Conservation (phyloP, 495 filamentous ascomycete species). For the Penicillium canariense region DNA sequence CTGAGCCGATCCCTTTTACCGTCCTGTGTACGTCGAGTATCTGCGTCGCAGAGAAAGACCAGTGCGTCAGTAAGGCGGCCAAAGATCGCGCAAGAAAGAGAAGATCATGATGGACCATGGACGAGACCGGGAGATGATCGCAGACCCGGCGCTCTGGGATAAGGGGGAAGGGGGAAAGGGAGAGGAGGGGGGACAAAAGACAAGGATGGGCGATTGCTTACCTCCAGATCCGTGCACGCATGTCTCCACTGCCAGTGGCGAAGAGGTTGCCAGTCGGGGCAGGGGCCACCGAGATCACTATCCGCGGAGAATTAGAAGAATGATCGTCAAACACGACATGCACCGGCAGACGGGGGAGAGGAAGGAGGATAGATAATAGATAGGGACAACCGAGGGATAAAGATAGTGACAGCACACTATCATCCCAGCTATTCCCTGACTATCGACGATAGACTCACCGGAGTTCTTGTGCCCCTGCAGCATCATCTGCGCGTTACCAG, state of each 20-base stretch:
- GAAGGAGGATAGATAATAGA: too few species aligned
- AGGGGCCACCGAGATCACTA: constrained; percentile 84
- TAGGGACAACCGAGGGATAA: not conserved
- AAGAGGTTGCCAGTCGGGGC: constrained; percentile 77
- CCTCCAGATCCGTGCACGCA: constrained; percentile 88
- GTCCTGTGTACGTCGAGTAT: constrained; percentile 47
- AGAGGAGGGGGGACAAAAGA: not conserved
- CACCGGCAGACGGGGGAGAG: not conserved
- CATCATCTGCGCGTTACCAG: constrained; percentile 86
- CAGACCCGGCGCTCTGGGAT: not conserved
- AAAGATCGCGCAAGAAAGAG: not conserved
- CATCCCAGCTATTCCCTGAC: not conserved
- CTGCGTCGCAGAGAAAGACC: constrained; percentile 18
- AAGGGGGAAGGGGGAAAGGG: not conserved
- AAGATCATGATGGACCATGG: not conserved
- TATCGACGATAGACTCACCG: constrained; percentile 42
- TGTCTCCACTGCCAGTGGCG: constrained; percentile 86
- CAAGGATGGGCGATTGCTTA: constrained; percentile 40
- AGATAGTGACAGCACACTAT: constrained; percentile 1
- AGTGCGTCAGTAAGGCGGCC: constrained; percentile 3
- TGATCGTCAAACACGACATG: not conserved
- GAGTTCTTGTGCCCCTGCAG: constrained; percentile 92
- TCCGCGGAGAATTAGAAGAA: constrained; percentile 13
- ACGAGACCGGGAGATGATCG: not conserved
- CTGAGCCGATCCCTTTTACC: constrained; percentile 40